Evolutionary conservation across 164 flowering plant species (phyloP), one percentile per base, ranked within the genome.

Genomic region (Dillenia suffruticosa): DNA sequence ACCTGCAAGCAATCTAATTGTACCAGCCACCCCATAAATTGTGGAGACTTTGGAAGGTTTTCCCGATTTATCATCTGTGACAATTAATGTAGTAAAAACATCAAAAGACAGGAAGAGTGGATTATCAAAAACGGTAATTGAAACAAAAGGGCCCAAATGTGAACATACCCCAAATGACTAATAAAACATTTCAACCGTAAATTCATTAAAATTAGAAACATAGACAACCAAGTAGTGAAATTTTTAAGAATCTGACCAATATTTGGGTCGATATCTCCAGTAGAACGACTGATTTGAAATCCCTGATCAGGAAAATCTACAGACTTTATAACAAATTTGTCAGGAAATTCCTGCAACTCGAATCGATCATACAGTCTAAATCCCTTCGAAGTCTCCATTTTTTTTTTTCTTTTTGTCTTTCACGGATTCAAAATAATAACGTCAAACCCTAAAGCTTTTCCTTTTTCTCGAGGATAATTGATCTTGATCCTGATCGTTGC

Each of bases 1-100:
- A 89, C 97, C 96, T 72, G 89, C 89, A 14, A 92, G 82, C 63
- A 89, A 63, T 72, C 89, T 79, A 61, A 92, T 89, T 53, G 90
- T 87, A 72, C 96, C 96, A 59, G 65, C 90, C 26, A 92, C 82
- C 5, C 96, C 97, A 79, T 74, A 87, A 56, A 91, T 76, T 16
- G 72, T 78, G 57, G 81, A 75, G 63, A 70, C 71, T 65, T 79
- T 83, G 44, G 64, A 58, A 46, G 90, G 85, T 68, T 46, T 66
- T 46, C 58, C 81, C 19, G 61, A 70, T 71, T 54, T 51, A 43
- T 77, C 84, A 69, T 75, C 96, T 86, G 84, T 66, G 64, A 32
- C 54, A 52, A 47, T 40, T 9, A 19, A 62, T 11, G 55, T 51
- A 10, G 3, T 3, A 14, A 15, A 49, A 58, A 10, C 22, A 19